A percentile compares a stretch with the other conserved stretches of the same genome.
Evolutionary conservation across 1,139 yeast species (phyloP).

Genomic region (Pichia sp.): DNA sequence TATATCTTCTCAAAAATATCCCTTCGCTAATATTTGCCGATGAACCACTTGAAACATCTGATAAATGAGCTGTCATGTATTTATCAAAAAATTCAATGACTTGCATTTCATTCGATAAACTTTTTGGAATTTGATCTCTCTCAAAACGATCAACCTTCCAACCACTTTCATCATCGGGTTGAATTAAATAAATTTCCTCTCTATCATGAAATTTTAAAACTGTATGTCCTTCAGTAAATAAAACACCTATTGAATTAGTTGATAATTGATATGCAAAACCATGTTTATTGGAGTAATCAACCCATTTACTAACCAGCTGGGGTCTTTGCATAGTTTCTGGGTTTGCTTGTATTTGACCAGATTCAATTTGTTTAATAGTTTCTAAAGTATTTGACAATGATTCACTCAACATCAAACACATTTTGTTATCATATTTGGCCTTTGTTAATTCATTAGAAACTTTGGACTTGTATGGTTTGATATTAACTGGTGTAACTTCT

Average conservation of each 20-base stretch:
- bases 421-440: slow-evolving; percentile 25
- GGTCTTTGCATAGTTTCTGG: slow-evolving; percentile 45
- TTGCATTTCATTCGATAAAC: slow-evolving; percentile 64
- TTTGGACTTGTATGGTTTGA: slow-evolving; percentile 25
- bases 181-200: slow-evolving; percentile 55
- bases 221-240: slow-evolving; percentile 78
- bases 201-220: slow-evolving; percentile 63
- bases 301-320: slow-evolving; percentile 89
- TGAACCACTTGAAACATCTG: slow-evolving; percentile 54
- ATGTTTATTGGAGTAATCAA: slow-evolving; percentile 91
- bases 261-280: slow-evolving; percentile 93
- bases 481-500: slow-evolving; percentile 42
- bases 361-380: slow-evolving; percentile 33
- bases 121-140: slow-evolving; percentile 46
- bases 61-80: slow-evolving; percentile 75
- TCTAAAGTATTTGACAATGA: slow-evolving; percentile 24
- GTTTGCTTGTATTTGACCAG: slow-evolving; percentile 19
- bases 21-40: slow-evolving; percentile 27
- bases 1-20: slow-evolving; percentile 67
- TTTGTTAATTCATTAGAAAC: slow-evolving; percentile 25
- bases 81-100: slow-evolving; percentile 79
- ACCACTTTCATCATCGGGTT: slow-evolving; percentile 57
- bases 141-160: slow-evolving; percentile 68
- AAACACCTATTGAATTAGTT: slow-evolving; percentile 87
- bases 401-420: slow-evolving; percentile 23